Evolutionary conservation across 495 filamentous ascomycete species (phyloP).

Genomic region (Penicillium psychrofluorescens): DNA sequence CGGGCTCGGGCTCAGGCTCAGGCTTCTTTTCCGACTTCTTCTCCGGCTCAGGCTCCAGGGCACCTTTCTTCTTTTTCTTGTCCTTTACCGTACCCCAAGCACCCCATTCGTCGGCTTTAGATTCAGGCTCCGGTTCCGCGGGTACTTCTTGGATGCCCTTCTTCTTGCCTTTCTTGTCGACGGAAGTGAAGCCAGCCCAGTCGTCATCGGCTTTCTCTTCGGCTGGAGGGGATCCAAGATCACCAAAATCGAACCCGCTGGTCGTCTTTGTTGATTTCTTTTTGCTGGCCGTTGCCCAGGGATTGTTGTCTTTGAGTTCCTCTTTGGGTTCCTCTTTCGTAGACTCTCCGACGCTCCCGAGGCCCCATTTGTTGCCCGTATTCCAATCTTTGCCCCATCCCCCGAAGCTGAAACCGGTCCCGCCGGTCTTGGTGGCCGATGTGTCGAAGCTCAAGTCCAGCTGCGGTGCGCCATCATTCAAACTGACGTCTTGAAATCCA

Average conservation of each 20-base stretch:
- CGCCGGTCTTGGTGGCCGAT: slow-evolving; percentile 21
- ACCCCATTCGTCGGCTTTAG: slow-evolving; percentile 26
- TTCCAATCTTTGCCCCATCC: slow-evolving; percentile 40
- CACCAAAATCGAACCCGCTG: slow-evolving; percentile 40
- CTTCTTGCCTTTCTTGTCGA: slow-evolving; percentile 15
- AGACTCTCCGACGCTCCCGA: slow-evolving; percentile 25
- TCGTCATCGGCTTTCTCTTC: slow-evolving; percentile 16
- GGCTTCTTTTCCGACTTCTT: neutral
- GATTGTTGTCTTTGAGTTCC: slow-evolving; percentile 29
- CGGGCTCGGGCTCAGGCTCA: slow-evolving; percentile 3
- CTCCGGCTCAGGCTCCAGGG: slow-evolving; percentile 17
- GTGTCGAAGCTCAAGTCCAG: slow-evolving; percentile 38
- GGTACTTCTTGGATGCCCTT: slow-evolving; percentile 5
- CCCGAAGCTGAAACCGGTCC: slow-evolving; percentile 33
- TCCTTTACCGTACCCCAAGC: slow-evolving; percentile 17
- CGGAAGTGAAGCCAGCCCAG: slow-evolving; percentile 7
- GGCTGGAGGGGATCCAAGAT: slow-evolving; percentile 24
- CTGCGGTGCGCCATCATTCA: slow-evolving; percentile 35
- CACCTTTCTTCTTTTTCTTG: slow-evolving; percentile 22
- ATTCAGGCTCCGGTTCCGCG: slow-evolving; percentile 5
- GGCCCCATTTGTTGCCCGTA: slow-evolving; percentile 28
- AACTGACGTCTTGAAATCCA: slow-evolving; percentile 39
- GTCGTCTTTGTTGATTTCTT: slow-evolving; percentile 28
- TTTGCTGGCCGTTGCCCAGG: slow-evolving; percentile 33
- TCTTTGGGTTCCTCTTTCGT: slow-evolving; percentile 12